phyloP scores from a whole-genome alignment of 176 grass and related monocot genomes.

The Bothriochloa decipiens region DNA sequence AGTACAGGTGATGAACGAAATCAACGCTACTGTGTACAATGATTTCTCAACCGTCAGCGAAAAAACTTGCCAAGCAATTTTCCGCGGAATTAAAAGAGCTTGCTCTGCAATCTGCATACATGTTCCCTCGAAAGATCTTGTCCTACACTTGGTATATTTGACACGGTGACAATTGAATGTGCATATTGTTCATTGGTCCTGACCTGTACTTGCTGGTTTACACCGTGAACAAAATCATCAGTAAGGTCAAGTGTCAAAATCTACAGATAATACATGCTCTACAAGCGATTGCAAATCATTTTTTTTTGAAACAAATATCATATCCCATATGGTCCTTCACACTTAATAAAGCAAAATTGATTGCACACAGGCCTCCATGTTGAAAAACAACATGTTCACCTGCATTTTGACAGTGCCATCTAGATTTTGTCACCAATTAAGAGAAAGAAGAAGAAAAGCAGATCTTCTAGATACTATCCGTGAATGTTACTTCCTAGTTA shows the following conservation, averaged over 20 bases:
- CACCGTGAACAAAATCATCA: slow-evolving; percentile 1
- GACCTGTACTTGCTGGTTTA: background rate
- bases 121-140: slow-evolving; percentile 16
- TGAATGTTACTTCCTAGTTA: slow-evolving; percentile 39
- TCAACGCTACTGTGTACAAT: no score
- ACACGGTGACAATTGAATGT: slow-evolving; percentile 18
- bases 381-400: background rate
- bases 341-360: background rate
- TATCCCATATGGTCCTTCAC: slow-evolving; percentile 17
- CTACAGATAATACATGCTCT: background rate
- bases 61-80: slow-evolving; percentile 9
- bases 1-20: background rate
- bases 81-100: slow-evolving; percentile 2
- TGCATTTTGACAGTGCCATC: slow-evolving; percentile 17
- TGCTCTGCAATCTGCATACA: background rate
- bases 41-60: background rate
- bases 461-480: slow-evolving; percentile 18
- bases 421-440: background rate
- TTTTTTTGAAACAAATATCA: background rate
- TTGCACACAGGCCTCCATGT: background rate
- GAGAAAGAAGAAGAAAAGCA: background rate
- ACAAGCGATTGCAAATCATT: background rate
- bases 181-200: background rate
- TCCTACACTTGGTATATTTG: background rate
- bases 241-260: slow-evolving; percentile 17